These are phyloP conservation scores for Tolypocladium guangdongense DNA, from an alignment of 2,329 filamentous ascomycete species.

Conservation along the genomic window DNA sequence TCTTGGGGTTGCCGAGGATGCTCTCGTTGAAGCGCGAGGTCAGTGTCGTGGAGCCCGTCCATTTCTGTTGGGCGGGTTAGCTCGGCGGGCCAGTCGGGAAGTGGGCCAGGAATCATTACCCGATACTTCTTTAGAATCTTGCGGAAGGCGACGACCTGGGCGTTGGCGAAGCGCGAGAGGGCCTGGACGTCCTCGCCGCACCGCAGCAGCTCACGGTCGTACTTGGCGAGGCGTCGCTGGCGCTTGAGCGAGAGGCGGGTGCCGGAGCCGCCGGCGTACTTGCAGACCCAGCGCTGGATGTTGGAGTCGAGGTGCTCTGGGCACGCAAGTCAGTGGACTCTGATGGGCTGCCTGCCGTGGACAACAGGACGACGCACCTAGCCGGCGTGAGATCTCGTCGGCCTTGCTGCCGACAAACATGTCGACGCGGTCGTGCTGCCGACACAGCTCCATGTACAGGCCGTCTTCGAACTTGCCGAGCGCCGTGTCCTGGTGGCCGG, in stretches of 20 bases:
- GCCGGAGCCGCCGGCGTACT: constrained; percentile 25
- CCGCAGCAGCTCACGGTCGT: constrained; percentile 38
- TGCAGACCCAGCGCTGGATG: constrained; percentile 35
- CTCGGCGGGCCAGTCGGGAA: background rate
- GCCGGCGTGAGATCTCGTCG: constrained; percentile 61
- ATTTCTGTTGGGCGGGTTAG: constrained; percentile 44
- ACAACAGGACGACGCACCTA: constrained; percentile 37
- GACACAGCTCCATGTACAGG: constrained; percentile 60
- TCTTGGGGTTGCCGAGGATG: constrained; percentile 54
- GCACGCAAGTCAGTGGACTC: too few relatives aligned
- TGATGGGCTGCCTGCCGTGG: too few relatives aligned
- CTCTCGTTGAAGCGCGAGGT: constrained; percentile 55
- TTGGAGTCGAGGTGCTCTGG: constrained; percentile 40
- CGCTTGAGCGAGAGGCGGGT: constrained; percentile 28
- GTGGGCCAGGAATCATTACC: constrained; percentile 31
- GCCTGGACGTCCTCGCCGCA: constrained; percentile 63
- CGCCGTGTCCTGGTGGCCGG: constrained; percentile 51
- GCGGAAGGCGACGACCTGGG: constrained; percentile 65
- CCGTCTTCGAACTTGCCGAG: constrained; percentile 56
- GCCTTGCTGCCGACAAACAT: constrained; percentile 73
- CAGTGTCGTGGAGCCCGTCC: constrained; percentile 63
- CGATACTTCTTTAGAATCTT: constrained; percentile 82
- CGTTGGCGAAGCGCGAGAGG: constrained; percentile 60
- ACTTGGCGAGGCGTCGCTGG: constrained; percentile 41
- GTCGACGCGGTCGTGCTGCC: constrained; percentile 66